Base-by-base conservation (phyloP, 2,329 filamentous ascomycete species). In the Colletotrichum echinochloae region DNA sequence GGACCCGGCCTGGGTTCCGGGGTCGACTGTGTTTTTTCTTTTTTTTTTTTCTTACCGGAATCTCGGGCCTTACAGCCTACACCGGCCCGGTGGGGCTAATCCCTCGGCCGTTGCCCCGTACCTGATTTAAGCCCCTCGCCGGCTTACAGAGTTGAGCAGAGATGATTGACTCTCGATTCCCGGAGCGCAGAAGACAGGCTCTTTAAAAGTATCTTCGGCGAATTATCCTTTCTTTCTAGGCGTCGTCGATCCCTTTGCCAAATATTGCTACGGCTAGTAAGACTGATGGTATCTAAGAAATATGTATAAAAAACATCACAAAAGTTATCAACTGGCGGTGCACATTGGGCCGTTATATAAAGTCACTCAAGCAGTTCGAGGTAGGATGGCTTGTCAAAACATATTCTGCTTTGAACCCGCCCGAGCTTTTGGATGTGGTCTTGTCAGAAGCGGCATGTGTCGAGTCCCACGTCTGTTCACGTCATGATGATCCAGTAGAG, bases 1-100 rank as follows among this genome's bases (percentile, higher is more conserved):
- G 51, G 51, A 37, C 33, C 44, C 59, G 59, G 59, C 44, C 59
- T 33, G 33, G 46, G 49, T 60, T 30, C 44, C 39, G 33, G 2
- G 2, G 35, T 37, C 9, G 46, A 28, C 11, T 23, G 20, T 37
- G 28, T 37, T 28, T 51, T 37, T 23, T 26, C 28, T 37, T 37
- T 28, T 51, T 37, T 54, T 20, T 20, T 41, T 18, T 33, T 33
- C 30, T 11, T 18, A 3, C 11, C 59, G 46, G 44, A 51, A 23
- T 35, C 28, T n/a, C 59, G 23, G 44, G n/a, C 30, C n/a, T 33
- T 28, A n/a, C 2, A n/a, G 12, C n/a, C 23, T 39, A 12, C 59
- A 51, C 59, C 59, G 33, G 59, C 30, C 33, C 44, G 46, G 59
- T 39, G n/a, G 16, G 9, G 33, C 11, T 48, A 12, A 23, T 39